Conservation (phyloP, 805 yeast genomes). For the Lachancea fermentati region DNA sequence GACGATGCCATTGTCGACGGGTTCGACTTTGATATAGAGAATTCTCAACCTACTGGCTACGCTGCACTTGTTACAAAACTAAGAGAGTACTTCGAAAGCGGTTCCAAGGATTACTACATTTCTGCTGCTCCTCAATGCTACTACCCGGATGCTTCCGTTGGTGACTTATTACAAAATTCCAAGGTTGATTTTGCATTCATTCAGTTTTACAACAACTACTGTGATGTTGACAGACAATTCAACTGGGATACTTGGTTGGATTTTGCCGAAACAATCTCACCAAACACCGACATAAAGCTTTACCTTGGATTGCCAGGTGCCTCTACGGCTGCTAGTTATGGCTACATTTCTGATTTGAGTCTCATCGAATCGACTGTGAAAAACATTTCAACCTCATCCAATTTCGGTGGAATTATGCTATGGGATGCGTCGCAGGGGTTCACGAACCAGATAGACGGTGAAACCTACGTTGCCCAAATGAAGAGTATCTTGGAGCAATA, state of each 20-base stretch:
- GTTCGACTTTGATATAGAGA: slow-evolving; percentile 87
- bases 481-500: slow-evolving; percentile 36
- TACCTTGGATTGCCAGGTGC: slow-evolving; percentile 74
- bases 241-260: slow-evolving; percentile 70
- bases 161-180: slow-evolving; percentile 52
- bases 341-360: slow-evolving; percentile 49
- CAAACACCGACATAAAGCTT: slow-evolving; percentile 63
- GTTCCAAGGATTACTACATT: slow-evolving; percentile 60
- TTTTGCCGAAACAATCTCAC: slow-evolving; percentile 52
- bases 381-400: slow-evolving; percentile 62
- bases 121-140: slow-evolving; percentile 94
- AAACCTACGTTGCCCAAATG: slow-evolving; percentile 39
- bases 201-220: slow-evolving; percentile 86
- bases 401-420: slow-evolving; percentile 81
- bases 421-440: slow-evolving; percentile 87
- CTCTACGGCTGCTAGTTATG: slow-evolving; percentile 50
- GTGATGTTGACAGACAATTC: slow-evolving; percentile 51
- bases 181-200: slow-evolving; percentile 75
- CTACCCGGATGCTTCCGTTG: slow-evolving; percentile 70
- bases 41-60: slow-evolving; percentile 57
- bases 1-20: slow-evolving; percentile 80
- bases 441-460: slow-evolving; percentile 41
- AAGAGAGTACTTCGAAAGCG: slow-evolving; percentile 47
- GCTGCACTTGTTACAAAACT: slow-evolving; percentile 49
- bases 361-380: slow-evolving; percentile 46